These are phyloP conservation scores for Ganoderma lucidum DNA, from an alignment of 1,284 basidiomycete species.

Conservation along the genomic window DNA sequence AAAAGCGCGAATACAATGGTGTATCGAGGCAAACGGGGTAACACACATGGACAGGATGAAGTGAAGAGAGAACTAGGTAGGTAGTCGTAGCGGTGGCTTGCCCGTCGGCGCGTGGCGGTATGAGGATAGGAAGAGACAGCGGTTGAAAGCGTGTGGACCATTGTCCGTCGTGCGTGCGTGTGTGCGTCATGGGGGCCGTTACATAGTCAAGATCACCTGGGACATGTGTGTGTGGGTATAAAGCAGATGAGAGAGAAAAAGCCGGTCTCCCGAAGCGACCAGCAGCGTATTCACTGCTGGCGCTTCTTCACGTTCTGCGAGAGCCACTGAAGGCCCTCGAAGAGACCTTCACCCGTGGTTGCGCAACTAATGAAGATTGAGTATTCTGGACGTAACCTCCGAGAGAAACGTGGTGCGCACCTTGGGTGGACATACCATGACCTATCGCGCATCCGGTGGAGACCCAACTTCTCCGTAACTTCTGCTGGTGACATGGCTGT, in stretches of 20 bases:
- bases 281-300: slow-evolving; percentile 58
- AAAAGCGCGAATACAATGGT: slow-evolving; percentile 44
- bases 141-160: slow-evolving; percentile 41
- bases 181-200: slow-evolving; percentile 46
- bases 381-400: neutral
- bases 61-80: slow-evolving; percentile 20
- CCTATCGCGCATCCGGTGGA: slow-evolving; percentile 95
- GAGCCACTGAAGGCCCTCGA: slow-evolving; percentile 96
- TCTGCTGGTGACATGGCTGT: slow-evolving; percentile 98
- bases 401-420: slow-evolving; percentile 51
- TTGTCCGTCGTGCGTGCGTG: slow-evolving; percentile 45
- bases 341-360: slow-evolving; percentile 95
- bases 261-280: slow-evolving; percentile 26
- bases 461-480: slow-evolving; percentile 96
- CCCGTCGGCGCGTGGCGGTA: slow-evolving; percentile 25
- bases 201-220: slow-evolving; percentile 42
- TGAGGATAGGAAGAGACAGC: slow-evolving; percentile 19
- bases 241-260: slow-evolving; percentile 34
- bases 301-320: slow-evolving; percentile 96
- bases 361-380: slow-evolving; percentile 71
- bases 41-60: slow-evolving; percentile 42
- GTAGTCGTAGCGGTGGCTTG: slow-evolving; percentile 31
- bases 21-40: slow-evolving; percentile 39
- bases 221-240: slow-evolving; percentile 40
- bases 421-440: slow-evolving; percentile 99